Base-by-base conservation (phyloP, 768 basidiomycete genomes). In the Lentinula sp. region DNA sequence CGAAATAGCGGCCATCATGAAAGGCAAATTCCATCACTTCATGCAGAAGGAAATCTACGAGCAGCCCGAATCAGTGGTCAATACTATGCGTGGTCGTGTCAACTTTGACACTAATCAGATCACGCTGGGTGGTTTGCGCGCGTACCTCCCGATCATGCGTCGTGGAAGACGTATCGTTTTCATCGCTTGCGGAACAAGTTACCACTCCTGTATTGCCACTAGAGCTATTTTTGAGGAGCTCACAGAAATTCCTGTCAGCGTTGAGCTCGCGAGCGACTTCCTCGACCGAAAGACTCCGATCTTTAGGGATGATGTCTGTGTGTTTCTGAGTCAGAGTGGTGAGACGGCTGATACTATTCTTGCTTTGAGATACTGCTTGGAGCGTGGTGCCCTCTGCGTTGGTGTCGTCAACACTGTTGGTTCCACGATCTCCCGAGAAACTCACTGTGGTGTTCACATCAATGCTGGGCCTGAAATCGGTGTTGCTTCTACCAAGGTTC, bases 41-140 rank as follows among this genome's bases (percentile, higher is more conserved):
- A 99, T 99, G 97, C 96, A 98, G 74, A 99, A 99, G 80, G 97
- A 99, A 76, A 98, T 98, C 68, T 98, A 94, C 80, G 93, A 98
- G 72, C 96, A 98, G 74, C 96, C 97, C 55, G 97, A 99, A 71
- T 96, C 94, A 32, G 97, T 98, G 64, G 94, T 98, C 76, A 99
- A 99, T 84, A 99, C 97, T 55, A 99, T 99, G 97, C 91, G 97
- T 84, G 97, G 97, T 63, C 94, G 97, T 67, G 91, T 99, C 80
- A 98, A 97, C 83, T 99, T 99, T 67, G 97, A 98, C 71, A 86
- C 82, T 57, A 84, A 92, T 76, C 83, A 82, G 65, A 91, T 99
- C 71, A 98, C 90, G 10, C 87, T 99, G 46, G 97, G 97, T 71
- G 97, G 97, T 42, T 82, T 99, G 63, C 92, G 95, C 63, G 90